Evolutionary conservation across 2,329 filamentous ascomycete genomes (phyloP), one percentile per base, ranked within the genome.

Genomic region (Parasarocladium wereldwijsianum): DNA sequence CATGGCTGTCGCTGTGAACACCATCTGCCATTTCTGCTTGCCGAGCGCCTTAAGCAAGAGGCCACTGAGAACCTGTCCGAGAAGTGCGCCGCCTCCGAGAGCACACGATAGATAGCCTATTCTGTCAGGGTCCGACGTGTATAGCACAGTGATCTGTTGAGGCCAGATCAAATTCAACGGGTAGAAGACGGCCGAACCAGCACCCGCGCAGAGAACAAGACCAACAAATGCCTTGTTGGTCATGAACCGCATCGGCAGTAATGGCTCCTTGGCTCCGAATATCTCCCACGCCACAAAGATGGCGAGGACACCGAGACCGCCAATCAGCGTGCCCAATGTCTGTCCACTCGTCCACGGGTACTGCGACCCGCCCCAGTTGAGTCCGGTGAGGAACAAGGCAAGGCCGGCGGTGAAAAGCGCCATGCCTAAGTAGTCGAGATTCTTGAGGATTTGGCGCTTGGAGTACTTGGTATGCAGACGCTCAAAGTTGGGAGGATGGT

Each of bases 331-430:
- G 12, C 28, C 30, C 15, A 35, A 28, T 12, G 24, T 33, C 38
- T 26, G 43, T 49, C 56, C 49, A 50, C 54, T 44, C 55, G 58
- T 31, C 61, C 61, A 43, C 2, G 44, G 36, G 28, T 46, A 43
- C 12, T 36, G 32, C 11, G 32, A 26, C 10, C 47, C 41, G 15
- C 63, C 62, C 62, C 61, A 66, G 38, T 60, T 59, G 34, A 66
- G 43, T 4, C 58, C 62, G 14, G 61, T 52, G 34, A 65, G 42
- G 39, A 66, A 62, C 1, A 63, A 27, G 14, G 62, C 50, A 36
- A 64, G 44, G 11, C 62, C 61, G n/a, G 42, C 43, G 25, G 61
- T 57, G 36, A 62, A 62, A 16, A 67, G 43, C 17, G 57, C 49
- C 3, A 62, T 52, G 24, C 64, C 64, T 4, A 66, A 43, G 35